Percentiles rank a stretch among this genome's conserved stretches.
These are phyloP conservation scores for Collariella sp. DNA, from an alignment of 495 filamentous ascomycete genomes.

Conservation along the genomic window DNA sequence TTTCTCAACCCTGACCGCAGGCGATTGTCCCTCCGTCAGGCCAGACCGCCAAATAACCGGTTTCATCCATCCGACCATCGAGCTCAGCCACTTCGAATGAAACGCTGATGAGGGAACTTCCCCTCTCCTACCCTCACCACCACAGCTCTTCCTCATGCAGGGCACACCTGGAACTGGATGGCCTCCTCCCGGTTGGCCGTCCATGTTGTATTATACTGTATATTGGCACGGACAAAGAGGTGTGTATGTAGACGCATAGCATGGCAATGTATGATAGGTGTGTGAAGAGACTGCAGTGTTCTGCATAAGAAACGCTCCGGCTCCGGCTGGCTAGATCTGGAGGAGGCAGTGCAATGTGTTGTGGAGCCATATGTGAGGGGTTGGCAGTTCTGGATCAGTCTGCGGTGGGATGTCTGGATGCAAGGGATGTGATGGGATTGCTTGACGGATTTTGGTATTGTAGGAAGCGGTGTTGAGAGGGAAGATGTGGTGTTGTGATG, in stretches of 20 bases:
- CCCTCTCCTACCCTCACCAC: neutral
- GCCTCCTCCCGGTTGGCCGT: neutral
- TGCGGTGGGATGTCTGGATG: neutral
- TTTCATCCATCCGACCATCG: too few species aligned
- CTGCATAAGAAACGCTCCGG: neutral
- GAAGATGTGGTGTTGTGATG: neutral
- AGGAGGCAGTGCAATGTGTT: slow-evolving; percentile 5
- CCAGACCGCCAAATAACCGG: too few species aligned
- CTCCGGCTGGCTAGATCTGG: neutral
- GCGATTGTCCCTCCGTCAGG: neutral
- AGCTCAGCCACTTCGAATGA: slow-evolving; percentile 8
- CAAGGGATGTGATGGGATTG: neutral
- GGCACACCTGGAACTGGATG: neutral
- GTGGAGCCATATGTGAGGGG: neutral
- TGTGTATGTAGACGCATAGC: neutral
- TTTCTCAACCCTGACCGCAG: neutral
- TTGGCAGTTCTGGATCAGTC: neutral
- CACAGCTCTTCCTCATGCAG: neutral
- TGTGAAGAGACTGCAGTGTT: neutral
- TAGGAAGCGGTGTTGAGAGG: neutral
- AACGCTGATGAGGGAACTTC: neutral
- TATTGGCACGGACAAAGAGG: neutral
- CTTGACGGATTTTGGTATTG: neutral
- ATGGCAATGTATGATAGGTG: slow-evolving; percentile 1
- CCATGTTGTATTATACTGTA: slow-evolving; percentile 3